A percentile compares a stretch with the other conserved stretches of the same genome.
Evolutionary conservation across 371 early-diverging fungal species (phyloP).

Genomic region (Mortierella polycephala): DNA sequence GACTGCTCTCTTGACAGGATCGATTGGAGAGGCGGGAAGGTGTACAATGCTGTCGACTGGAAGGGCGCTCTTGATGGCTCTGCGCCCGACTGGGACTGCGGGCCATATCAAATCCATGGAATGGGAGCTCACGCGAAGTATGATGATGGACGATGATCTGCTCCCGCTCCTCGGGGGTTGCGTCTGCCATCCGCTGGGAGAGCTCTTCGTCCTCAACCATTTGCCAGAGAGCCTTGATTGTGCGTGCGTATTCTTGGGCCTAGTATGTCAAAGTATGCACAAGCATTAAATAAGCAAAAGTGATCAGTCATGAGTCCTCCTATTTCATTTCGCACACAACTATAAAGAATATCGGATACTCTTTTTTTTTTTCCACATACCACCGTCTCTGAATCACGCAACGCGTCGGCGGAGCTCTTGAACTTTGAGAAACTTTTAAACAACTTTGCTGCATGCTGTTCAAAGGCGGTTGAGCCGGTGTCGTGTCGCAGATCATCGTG

Average conservation of each 20-base stretch:
- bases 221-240: slow-evolving; percentile 50
- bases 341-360: no score
- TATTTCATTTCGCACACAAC: no score
- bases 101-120: slow-evolving; percentile 1
- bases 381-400: no score
- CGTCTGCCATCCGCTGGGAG: slow-evolving; percentile 27
- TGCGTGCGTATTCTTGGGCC: slow-evolving; percentile 54
- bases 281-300: neutral
- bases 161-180: slow-evolving; percentile 33
- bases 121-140: slow-evolving; percentile 3
- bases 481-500: neutral
- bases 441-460: no score
- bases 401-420: no score
- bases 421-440: no score
- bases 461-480: no score
- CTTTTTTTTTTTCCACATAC: no score
- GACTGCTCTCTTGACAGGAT: neutral
- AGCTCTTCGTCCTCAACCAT: slow-evolving; percentile 46
- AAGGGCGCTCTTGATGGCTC: neutral
- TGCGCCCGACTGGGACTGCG: neutral
- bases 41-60: neutral
- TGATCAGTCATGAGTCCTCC: no score
- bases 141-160: slow-evolving; percentile 26
- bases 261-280: neutral
- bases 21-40: neutral